Percentiles rank a stretch among this genome's conserved stretches.
Conservation (phyloP, 129 eudicot species). For the Heracleum sosnowskyi region DNA sequence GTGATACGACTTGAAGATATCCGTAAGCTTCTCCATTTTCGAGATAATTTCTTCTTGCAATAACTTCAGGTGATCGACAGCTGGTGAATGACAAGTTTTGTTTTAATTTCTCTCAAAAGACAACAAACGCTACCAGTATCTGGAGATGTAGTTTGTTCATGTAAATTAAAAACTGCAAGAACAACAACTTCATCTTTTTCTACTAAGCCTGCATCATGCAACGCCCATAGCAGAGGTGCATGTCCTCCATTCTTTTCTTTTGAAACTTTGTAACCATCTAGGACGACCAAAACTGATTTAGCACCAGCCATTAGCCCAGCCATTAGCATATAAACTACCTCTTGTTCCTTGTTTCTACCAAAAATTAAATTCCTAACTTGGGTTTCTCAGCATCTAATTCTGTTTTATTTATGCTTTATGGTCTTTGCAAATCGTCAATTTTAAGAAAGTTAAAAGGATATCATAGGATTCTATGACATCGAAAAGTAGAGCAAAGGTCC, state of each 20-base stretch:
- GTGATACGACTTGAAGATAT: slow-evolving; percentile 25
- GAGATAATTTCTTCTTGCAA: slow-evolving; percentile 32
- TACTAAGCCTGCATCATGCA: slow-evolving; percentile 19
- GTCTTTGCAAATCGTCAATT: not conserved
- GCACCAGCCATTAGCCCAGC: not conserved
- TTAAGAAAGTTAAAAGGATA: not conserved
- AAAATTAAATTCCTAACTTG: not conserved
- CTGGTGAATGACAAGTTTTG: slow-evolving; percentile 12
- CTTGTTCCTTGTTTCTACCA: not conserved
- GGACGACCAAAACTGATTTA: slow-evolving; percentile 28
- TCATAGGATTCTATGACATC: not conserved
- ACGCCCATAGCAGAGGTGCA: slow-evolving; percentile 28
- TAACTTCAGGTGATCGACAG: slow-evolving; percentile 12
- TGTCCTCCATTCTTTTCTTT: slow-evolving; percentile 19
- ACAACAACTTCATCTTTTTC: slow-evolving; percentile 33
- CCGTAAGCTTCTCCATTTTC: slow-evolving; percentile 20
- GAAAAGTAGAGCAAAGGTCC: not conserved
- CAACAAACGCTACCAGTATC: slow-evolving; percentile 16
- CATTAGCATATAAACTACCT: not conserved
- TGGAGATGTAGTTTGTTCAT: slow-evolving; percentile 22
- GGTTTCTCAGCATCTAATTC: not conserved
- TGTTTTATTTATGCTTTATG: not conserved
- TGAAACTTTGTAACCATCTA: slow-evolving; percentile 32
- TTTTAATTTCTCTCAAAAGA: slow-evolving; percentile 21
- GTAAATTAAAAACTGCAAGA: slow-evolving; percentile 25